Percentiles rank a stretch among this genome's conserved stretches.
Evolutionary conservation across 768 basidiomycete genomes (phyloP).

Genomic region (Podaxis sp.): DNA sequence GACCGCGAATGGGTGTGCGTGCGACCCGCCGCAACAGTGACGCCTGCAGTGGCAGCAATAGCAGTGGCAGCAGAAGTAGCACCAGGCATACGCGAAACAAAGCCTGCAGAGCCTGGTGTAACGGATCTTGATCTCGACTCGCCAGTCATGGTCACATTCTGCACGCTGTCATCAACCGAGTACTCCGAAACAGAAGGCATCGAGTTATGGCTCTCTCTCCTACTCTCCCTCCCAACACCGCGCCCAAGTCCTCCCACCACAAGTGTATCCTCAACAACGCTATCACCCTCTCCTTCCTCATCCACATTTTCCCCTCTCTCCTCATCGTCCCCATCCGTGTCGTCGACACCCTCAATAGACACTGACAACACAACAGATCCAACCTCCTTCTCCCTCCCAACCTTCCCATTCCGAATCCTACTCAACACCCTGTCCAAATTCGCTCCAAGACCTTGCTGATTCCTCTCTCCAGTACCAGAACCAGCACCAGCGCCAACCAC

Average conservation of each 20-base stretch:
- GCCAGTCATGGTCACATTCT: conserved; percentile 10
- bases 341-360: neutral
- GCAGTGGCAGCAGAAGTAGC: conserved; percentile 4
- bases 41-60: conserved; percentile 8
- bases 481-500: conserved; percentile 33
- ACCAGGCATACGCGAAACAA: conserved; percentile 19
- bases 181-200: conserved; percentile 45
- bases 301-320: neutral
- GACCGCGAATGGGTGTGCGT: neutral
- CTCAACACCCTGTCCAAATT: conserved; percentile 71
- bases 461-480: conserved; percentile 21
- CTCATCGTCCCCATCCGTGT: neutral
- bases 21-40: conserved; percentile 10
- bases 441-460: conserved; percentile 58
- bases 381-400: conserved; percentile 31
- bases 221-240: conserved; percentile 5
- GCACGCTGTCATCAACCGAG: conserved; percentile 41
- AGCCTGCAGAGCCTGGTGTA: conserved; percentile 36
- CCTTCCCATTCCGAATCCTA: conserved; percentile 67
- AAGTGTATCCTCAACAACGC: neutral
- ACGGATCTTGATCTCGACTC: conserved; percentile 33
- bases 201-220: conserved; percentile 23
- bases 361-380: conserved; percentile 11
- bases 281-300: neutral
- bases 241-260: conserved; percentile 6